Percentiles rank a stretch among this genome's conserved stretches.
Conservation (phyloP, 495 filamentous ascomycete species). For the Penicillium canescens region DNA sequence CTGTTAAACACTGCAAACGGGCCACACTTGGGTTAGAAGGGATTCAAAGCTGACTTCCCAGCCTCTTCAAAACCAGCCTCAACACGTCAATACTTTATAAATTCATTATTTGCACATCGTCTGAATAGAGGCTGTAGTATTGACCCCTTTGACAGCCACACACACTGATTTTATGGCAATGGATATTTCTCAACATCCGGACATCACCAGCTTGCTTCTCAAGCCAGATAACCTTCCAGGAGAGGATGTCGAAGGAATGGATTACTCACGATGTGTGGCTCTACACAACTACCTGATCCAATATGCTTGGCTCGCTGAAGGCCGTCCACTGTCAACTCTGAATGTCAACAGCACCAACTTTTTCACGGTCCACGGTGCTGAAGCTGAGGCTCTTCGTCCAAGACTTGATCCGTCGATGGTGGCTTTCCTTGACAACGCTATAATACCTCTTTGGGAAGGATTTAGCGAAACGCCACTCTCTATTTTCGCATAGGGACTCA, state of each 20-base stretch:
- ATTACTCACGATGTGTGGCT: constrained; percentile 17
- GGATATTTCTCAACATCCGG: constrained; percentile 18
- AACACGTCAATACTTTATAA: too few relatives aligned
- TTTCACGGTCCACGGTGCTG: constrained; percentile 13
- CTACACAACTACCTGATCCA: constrained; percentile 17
- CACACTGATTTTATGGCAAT: constrained; percentile 8
- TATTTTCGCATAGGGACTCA: constrained; percentile 8
- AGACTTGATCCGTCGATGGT: constrained; percentile 14
- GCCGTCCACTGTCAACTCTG: constrained; percentile 16
- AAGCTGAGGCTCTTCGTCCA: constrained; percentile 13
- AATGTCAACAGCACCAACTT: constrained; percentile 9
- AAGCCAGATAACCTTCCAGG: constrained; percentile 19
- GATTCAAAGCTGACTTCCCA: too few relatives aligned
- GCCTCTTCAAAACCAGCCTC: too few relatives aligned
- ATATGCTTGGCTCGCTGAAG: constrained; percentile 19
- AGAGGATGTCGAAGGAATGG: constrained; percentile 17
- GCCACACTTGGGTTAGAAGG: too few relatives aligned
- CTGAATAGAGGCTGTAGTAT: too few relatives aligned
- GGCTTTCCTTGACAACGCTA: constrained; percentile 13
- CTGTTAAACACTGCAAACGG: too few relatives aligned
- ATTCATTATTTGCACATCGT: too few relatives aligned
- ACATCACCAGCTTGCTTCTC: constrained; percentile 13
- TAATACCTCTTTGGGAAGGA: constrained; percentile 5
- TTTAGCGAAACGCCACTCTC: constrained; percentile 12
- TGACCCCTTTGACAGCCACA: not conserved